Evolutionary conservation across 1,284 basidiomycete species (phyloP), one percentile per base, ranked within the genome.

Genomic region (Tilletia setariae): DNA sequence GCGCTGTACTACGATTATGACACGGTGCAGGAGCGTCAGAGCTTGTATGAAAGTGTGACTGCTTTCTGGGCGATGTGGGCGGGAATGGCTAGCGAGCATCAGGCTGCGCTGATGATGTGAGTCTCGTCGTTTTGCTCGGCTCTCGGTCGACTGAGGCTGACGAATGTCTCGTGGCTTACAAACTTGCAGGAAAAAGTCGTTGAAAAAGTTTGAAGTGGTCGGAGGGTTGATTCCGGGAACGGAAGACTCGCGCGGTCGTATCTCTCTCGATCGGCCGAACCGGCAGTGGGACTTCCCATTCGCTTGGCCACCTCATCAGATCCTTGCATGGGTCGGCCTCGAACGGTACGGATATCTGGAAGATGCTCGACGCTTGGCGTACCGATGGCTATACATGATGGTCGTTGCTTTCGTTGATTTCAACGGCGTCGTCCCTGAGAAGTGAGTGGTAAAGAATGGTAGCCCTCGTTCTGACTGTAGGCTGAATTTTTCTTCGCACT

Each of bases 1-100:
- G 89, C 88, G 74, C 86, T 98, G 79, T 98, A 94, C 87, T 96
- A 93, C 82, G 95, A 98, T 84, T 98, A 96, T 79, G 94, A 98
- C 83, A 94, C 91, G 16, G 90, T 89, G 66, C 88, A 90, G 83
- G 89, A 91, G 85, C 90, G 90, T 84, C 94, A 96, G 85, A 92
- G 90, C 72, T 83, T 93, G 75, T 98, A 98, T 81, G 96, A 98
- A 85, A 92, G 90, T 79, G 95, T 93, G 46, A 98, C 96, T 0
- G 87, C 91, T 25, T 91, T 95, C 84, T 98, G 94, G 94, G 88
- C 93, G 62, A 87, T 98, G 71, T 98, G 95, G 96, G 93, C 94
- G 15, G 96, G 95, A 13, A 93, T 93, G 83, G 93, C 94, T 28
- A 93, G 91, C 76, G 93, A 96, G 77, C 90, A 93, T 72, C 96